A percentile compares a stretch with the other conserved stretches of the same genome.
These are phyloP conservation scores for Dothideomycetes sp. DNA, from an alignment of 2,329 filamentous ascomycete species.

Conservation along the genomic window DNA sequence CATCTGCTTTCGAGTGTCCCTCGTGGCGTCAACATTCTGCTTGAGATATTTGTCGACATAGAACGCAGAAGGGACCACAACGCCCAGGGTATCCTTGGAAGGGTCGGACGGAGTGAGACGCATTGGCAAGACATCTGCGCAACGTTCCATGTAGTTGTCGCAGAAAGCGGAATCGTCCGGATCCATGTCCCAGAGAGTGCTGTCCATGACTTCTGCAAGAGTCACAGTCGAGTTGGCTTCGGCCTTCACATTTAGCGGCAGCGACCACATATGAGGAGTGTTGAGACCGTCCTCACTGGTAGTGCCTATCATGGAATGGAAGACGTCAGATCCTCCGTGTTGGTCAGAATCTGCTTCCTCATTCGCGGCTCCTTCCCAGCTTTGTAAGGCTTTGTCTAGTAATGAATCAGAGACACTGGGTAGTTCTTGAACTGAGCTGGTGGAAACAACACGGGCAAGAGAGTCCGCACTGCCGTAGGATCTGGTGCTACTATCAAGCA, in stretches of 20 bases:
- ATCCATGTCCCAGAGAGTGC: constrained; percentile 24
- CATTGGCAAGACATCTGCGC: constrained; percentile 50
- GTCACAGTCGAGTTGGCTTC: constrained; percentile 27
- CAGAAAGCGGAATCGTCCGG: constrained; percentile 16
- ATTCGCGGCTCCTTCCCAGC: constrained; percentile 18
- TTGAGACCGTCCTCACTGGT: constrained; percentile 18
- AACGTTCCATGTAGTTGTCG: constrained; percentile 32
- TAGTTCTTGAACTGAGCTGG: background rate
- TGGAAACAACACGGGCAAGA: constrained; percentile 33
- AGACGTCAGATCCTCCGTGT: constrained; percentile 17
- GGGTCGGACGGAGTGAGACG: constrained; percentile 29
- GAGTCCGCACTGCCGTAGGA: constrained; percentile 50
- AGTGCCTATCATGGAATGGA: constrained; percentile 21
- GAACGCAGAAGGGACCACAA: constrained; percentile 45
- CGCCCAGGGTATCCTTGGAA: constrained; percentile 28
- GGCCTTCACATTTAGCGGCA: constrained; percentile 10
- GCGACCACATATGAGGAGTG: constrained; percentile 15
- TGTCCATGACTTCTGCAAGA: constrained; percentile 20
- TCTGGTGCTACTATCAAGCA: constrained; percentile 48
- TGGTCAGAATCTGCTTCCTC: constrained; percentile 10
- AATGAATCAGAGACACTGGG: background rate
- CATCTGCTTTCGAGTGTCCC: constrained; percentile 38
- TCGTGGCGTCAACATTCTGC: constrained; percentile 39
- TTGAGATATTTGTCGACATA: constrained; percentile 54
- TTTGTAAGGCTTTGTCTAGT: constrained; percentile 17